phyloP scores from a whole-genome alignment of 305 asterid species.

The Solanum hybrid region DNA sequence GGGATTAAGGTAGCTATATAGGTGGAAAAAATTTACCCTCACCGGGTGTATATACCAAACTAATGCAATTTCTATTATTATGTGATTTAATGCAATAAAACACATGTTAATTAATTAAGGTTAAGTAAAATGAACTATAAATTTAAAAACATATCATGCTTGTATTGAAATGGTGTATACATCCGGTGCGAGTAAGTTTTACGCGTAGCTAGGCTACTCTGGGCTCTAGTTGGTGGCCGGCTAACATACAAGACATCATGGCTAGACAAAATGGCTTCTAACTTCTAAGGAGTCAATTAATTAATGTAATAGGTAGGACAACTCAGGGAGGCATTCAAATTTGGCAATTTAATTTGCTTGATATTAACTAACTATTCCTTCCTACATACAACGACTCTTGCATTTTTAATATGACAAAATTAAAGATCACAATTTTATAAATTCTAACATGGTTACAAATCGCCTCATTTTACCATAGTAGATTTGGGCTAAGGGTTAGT shows the following conservation, averaged over 20 bases:
- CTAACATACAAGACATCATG: not conserved
- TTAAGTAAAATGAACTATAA: too few species aligned
- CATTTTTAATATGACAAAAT: not conserved
- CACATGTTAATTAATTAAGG: too few species aligned
- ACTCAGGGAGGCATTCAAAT: not conserved
- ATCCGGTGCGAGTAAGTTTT: too few species aligned
- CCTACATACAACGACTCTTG: not conserved
- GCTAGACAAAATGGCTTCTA: not conserved
- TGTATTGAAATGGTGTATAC: too few species aligned
- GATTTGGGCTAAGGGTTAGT: not conserved
- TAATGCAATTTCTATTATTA: too few species aligned
- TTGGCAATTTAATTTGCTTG: not conserved
- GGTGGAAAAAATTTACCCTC: too few species aligned
- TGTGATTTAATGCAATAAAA: too few species aligned
- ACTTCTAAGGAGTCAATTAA: too few species aligned
- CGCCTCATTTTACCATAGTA: not conserved
- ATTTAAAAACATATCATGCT: too few species aligned
- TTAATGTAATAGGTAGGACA: not conserved
- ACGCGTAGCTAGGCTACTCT: not conserved
- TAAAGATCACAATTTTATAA: not conserved
- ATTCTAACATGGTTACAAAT: not conserved
- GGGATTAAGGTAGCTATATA: not conserved
- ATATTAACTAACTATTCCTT: not conserved
- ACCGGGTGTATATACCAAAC: too few species aligned
- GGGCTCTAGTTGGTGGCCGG: not conserved